These are phyloP conservation scores for Fistulifera solaris DNA, from an alignment of 108 stramenopile species.

Conservation along the genomic window DNA sequence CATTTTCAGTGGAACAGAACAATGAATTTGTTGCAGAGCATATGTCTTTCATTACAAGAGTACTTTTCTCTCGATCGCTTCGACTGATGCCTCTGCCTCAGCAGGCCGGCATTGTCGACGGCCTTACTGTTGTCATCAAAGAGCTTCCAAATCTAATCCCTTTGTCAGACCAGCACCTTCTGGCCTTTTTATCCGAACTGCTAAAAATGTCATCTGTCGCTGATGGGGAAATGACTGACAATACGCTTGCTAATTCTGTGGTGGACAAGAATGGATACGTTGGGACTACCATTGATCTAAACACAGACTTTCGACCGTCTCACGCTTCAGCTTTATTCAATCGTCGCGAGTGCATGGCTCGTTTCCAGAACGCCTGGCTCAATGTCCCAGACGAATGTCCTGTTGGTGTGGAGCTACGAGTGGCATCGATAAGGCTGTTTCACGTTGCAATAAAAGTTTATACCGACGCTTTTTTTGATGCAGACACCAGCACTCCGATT, in stretches of 20 bases:
- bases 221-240: conserved; percentile 77
- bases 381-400: conserved; percentile 55
- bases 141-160: conserved; percentile 44
- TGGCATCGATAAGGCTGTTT: conserved; percentile 59
- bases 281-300: conserved; percentile 3
- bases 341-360: conserved; percentile 40
- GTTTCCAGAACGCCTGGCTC: conserved; percentile 20
- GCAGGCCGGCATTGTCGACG: conserved; percentile 67
- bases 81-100: conserved; percentile 65
- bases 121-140: conserved; percentile 50
- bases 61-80: conserved; percentile 61
- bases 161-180: conserved; percentile 52
- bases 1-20: background rate
- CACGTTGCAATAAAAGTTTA: conserved; percentile 50
- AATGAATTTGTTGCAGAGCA: background rate
- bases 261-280: conserved; percentile 77
- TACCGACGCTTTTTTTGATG: conserved; percentile 60
- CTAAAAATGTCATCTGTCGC: conserved; percentile 80
- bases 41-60: conserved; percentile 25
- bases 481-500: conserved; percentile 50
- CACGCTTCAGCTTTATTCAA: conserved; percentile 59
- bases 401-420: conserved; percentile 61
- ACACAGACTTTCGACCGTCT: conserved; percentile 1
- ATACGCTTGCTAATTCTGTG: conserved; percentile 37
- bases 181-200: conserved; percentile 68